Conservation (phyloP, 352 stramenopile genomes). For the Pythium oligandrum region DNA sequence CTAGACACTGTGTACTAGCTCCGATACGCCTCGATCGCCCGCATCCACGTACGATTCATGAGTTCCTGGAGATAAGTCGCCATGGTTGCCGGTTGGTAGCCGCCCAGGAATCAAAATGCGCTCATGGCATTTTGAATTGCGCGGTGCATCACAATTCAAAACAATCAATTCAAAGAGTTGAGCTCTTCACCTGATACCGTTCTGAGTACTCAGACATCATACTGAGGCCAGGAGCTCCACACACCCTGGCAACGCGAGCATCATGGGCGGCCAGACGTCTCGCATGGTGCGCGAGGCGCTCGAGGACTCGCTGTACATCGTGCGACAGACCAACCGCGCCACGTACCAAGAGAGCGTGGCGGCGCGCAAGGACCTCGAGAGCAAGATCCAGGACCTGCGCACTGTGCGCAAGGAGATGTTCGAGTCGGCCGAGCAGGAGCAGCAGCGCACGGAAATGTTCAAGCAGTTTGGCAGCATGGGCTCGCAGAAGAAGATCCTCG, state of each 20-base stretch:
- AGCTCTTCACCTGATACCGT: too few relatives aligned
- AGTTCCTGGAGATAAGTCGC: constrained; percentile 80
- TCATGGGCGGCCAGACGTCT: constrained; percentile 75
- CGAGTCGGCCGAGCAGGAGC: constrained; percentile 47
- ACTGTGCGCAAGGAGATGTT: constrained; percentile 55
- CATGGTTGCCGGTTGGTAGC: constrained; percentile 31
- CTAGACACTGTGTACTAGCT: not conserved
- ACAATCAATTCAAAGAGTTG: too few relatives aligned
- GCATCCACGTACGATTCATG: constrained; percentile 62
- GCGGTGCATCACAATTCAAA: too few relatives aligned
- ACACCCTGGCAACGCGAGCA: not conserved
- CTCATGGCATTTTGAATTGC: too few relatives aligned
- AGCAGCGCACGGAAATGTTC: constrained; percentile 51
- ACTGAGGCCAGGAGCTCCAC: too few relatives aligned
- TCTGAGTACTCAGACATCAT: too few relatives aligned
- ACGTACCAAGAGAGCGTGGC: constrained; percentile 62
- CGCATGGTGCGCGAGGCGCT: constrained; percentile 76
- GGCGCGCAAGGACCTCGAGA: constrained; percentile 47
- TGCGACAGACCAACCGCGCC: constrained; percentile 64
- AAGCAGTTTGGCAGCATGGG: constrained; percentile 45
- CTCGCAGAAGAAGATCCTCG: constrained; percentile 61
- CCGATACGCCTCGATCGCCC: constrained; percentile 2
- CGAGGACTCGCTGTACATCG: constrained; percentile 75
- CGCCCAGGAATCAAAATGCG: not conserved
- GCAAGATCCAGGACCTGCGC: constrained; percentile 56